phyloP scores from a whole-genome alignment of 108 stramenopile genomes.

The Aurantiochytrium sp. region DNA sequence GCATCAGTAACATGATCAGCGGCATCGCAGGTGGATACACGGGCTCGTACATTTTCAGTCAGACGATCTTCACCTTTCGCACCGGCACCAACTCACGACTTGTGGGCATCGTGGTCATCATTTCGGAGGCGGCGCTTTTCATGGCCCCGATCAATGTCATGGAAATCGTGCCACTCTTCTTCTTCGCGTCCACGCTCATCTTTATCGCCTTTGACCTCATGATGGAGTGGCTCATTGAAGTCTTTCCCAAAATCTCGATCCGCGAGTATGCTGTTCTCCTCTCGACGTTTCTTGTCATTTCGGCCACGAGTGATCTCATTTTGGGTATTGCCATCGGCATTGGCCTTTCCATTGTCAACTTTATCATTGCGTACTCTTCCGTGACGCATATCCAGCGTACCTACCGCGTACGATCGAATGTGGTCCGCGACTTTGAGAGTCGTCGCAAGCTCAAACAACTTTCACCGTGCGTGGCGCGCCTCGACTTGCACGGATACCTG shows the following conservation, averaged over 20 bases:
- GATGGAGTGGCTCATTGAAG: slow-evolving; percentile 86
- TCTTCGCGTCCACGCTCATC: slow-evolving; percentile 80
- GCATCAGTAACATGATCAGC: slow-evolving; percentile 77
- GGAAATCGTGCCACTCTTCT: slow-evolving; percentile 76
- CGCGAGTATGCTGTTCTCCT: slow-evolving; percentile 70
- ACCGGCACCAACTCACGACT: slow-evolving; percentile 68
- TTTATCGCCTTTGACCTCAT: slow-evolving; percentile 85
- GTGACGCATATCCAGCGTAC: slow-evolving; percentile 5
- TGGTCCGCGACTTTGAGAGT: slow-evolving; percentile 11
- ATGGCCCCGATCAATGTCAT: slow-evolving; percentile 67
- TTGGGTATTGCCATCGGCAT: slow-evolving; percentile 74
- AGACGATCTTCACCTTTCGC: slow-evolving; percentile 88
- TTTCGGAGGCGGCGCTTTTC: slow-evolving; percentile 48
- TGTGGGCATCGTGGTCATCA: slow-evolving; percentile 66
- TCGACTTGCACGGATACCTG: neutral
- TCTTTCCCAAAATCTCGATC: slow-evolving; percentile 60
- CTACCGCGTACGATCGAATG: neutral
- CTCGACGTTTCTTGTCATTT: slow-evolving; percentile 69
- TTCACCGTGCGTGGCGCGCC: neutral
- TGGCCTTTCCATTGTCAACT: slow-evolving; percentile 12
- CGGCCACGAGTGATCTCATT: slow-evolving; percentile 65
- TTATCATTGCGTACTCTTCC: slow-evolving; percentile 19
- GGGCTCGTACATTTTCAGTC: slow-evolving; percentile 88
- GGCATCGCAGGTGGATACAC: slow-evolving; percentile 84
- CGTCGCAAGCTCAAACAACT: neutral